Percentiles rank a stretch among this genome's conserved stretches.
Conservation (phyloP, 495 filamentous ascomycete genomes). For the Penicillium simplicissimum region DNA sequence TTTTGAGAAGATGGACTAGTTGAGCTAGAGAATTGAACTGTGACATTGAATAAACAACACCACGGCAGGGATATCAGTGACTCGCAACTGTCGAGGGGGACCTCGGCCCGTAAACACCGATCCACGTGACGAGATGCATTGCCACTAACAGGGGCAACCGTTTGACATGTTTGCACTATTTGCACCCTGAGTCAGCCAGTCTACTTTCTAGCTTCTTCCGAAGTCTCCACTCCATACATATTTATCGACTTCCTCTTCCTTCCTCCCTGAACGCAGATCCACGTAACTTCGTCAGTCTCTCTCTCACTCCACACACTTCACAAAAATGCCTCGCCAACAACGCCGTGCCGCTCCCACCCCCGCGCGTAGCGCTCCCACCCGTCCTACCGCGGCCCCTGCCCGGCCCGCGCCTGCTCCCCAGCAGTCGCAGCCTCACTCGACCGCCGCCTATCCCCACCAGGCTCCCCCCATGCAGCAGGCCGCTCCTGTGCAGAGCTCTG, state of each 20-base stretch:
- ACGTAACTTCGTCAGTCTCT: background rate
- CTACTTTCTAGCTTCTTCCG: constrained; percentile 31
- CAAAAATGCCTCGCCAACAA: constrained; percentile 74
- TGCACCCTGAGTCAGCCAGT: constrained; percentile 16
- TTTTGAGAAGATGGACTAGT: background rate
- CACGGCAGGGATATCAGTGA: background rate
- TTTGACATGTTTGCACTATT: constrained; percentile 5
- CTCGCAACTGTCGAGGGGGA: too few relatives aligned
- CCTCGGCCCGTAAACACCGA: background rate
- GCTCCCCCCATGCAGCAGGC: constrained; percentile 42
- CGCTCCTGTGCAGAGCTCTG: constrained; percentile 55
- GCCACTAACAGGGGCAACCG: background rate
- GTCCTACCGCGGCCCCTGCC: constrained; percentile 65
- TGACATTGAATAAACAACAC: background rate
- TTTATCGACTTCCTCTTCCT: constrained; percentile 14
- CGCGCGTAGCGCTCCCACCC: constrained; percentile 61
- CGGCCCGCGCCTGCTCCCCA: constrained; percentile 57
- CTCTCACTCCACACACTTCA: constrained; percentile 30
- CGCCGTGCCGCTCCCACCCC: constrained; percentile 58
- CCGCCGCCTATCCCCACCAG: constrained; percentile 60
- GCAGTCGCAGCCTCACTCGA: constrained; percentile 57
- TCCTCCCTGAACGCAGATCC: background rate
- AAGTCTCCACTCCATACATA: constrained; percentile 20
- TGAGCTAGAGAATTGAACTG: background rate
- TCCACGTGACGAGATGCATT: background rate